Evolutionary conservation across 2,329 filamentous ascomycete genomes (phyloP).

Genomic region (Xylariomycetidae sp.): DNA sequence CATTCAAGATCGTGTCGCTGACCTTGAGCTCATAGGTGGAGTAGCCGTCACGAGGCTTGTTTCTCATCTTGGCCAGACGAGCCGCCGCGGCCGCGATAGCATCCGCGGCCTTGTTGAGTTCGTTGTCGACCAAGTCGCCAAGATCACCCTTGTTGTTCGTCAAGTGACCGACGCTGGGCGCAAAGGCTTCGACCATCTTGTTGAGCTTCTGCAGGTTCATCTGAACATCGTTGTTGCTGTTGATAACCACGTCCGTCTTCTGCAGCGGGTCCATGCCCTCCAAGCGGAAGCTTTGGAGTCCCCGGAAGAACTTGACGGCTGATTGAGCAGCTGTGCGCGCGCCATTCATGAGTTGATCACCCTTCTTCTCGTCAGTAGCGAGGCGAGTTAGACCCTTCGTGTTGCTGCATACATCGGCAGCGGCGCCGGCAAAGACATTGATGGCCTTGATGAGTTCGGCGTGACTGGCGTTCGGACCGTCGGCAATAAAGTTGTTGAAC

Average conservation of each 20-base stretch:
- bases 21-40: slow-evolving; percentile 95
- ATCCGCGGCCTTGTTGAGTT: slow-evolving; percentile 88
- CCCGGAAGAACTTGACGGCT: slow-evolving; percentile 91
- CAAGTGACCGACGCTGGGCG: slow-evolving; percentile 79
- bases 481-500: slow-evolving; percentile 97
- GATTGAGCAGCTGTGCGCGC: slow-evolving; percentile 79
- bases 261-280: slow-evolving; percentile 85
- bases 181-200: slow-evolving; percentile 87
- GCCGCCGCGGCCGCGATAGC: slow-evolving; percentile 90
- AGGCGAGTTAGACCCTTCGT: slow-evolving; percentile 92
- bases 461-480: slow-evolving; percentile 85
- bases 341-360: slow-evolving; percentile 74
- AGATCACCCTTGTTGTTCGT: slow-evolving; percentile 74
- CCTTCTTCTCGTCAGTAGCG: slow-evolving; percentile 92
- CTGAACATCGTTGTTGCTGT: slow-evolving; percentile 93
- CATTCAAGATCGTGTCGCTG: slow-evolving; percentile 89
- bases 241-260: slow-evolving; percentile 96
- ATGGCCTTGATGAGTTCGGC: slow-evolving; percentile 89
- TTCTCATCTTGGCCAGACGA: slow-evolving; percentile 84
- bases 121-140: slow-evolving; percentile 85
- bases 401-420: slow-evolving; percentile 92
- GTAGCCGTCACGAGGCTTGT: slow-evolving; percentile 93
- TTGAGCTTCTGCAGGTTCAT: slow-evolving; percentile 89
- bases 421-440: slow-evolving; percentile 81
- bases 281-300: slow-evolving; percentile 86